Evolutionary conservation across 2,329 filamentous ascomycete species (phyloP), one percentile per base, ranked within the genome.

Genomic region (Cladosporium cucumerinum): DNA sequence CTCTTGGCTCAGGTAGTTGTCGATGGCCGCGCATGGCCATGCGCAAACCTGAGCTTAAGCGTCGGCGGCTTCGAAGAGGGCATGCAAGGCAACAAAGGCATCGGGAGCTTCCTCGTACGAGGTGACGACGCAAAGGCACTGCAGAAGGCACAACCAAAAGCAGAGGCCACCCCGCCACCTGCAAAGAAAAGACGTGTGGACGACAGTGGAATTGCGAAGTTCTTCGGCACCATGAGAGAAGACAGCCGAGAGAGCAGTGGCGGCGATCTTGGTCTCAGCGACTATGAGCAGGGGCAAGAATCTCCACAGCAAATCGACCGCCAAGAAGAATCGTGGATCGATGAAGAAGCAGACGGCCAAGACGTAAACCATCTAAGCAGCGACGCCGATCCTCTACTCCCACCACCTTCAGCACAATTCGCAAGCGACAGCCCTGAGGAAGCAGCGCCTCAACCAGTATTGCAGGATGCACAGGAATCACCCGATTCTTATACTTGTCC

Each of bases 21-120:
- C 1, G 92, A 96, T 69, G 92, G 91, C 1, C 82, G 84, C 60
- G 88, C 91, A 18, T 98, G 93, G 92, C 95, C 95, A 7, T 98
- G 95, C 74, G 83, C 87, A n/a, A 95, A 97, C 73, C 82, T 99
- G 10, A 95, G 91, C 65, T 79, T 98, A 54, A 93, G 90, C 68
- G 92, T 98, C 26, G 89, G 87, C n/a, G 93, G 92, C 0, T 97
- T 98, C 69, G 93, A 98, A 76, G 93, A 97, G 69, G 91, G 92
- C 2, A 81, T 94, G 65, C 87, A 84, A 48, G 90, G 91, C 5
- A 98, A 97, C 73, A 89, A 88, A 82, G 91, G 90, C 36, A 98
- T 99, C 69, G 89, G 90, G 52, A 84, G 86, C 0, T 98, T 97
- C 73, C 82, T 99, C n/a, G 81, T 97, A 28, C 89, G 84, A 54